Evolutionary conservation across 2,329 filamentous ascomycete genomes (phyloP).

Genomic region (Penicillium janthinellum): DNA sequence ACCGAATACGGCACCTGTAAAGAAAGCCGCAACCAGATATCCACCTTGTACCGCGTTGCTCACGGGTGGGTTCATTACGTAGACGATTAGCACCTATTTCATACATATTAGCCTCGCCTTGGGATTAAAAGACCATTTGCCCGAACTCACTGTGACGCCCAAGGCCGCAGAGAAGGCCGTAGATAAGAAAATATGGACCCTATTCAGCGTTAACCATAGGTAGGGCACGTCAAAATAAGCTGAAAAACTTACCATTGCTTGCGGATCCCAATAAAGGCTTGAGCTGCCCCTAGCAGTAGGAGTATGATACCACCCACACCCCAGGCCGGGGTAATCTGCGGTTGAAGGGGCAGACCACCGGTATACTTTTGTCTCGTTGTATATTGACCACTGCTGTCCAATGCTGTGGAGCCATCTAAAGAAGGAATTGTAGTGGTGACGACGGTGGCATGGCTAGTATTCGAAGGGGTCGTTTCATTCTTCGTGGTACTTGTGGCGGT

Average conservation of each 20-base stretch:
- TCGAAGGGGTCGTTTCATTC: conserved; percentile 14
- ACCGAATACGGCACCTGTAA: conserved; percentile 74
- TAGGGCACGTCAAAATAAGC: background rate
- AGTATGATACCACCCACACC: conserved; percentile 77
- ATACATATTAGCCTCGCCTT: background rate
- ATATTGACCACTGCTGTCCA: conserved; percentile 15
- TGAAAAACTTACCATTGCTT: conserved; percentile 59
- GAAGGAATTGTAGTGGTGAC: conserved; percentile 30
- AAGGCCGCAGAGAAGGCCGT: conserved; percentile 72
- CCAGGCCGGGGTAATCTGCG: conserved; percentile 76
- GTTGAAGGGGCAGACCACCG: conserved; percentile 66
- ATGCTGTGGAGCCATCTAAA: conserved; percentile 23
- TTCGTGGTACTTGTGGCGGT: conserved; percentile 9
- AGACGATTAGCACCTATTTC: conserved; percentile 70
- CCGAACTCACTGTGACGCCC: conserved; percentile 62
- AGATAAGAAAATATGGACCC: conserved; percentile 76
- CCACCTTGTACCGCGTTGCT: conserved; percentile 77
- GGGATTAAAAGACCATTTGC: background rate
- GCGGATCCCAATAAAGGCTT: conserved; percentile 79
- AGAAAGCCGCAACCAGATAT: conserved; percentile 76
- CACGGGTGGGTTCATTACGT: conserved; percentile 81
- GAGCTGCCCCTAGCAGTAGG: conserved; percentile 68
- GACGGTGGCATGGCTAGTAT: conserved; percentile 11
- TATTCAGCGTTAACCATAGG: conserved; percentile 27
- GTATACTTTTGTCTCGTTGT: conserved; percentile 25